Conservation (phyloP, 2,329 filamentous ascomycete genomes). For the Colletotrichum falcatum region DNA sequence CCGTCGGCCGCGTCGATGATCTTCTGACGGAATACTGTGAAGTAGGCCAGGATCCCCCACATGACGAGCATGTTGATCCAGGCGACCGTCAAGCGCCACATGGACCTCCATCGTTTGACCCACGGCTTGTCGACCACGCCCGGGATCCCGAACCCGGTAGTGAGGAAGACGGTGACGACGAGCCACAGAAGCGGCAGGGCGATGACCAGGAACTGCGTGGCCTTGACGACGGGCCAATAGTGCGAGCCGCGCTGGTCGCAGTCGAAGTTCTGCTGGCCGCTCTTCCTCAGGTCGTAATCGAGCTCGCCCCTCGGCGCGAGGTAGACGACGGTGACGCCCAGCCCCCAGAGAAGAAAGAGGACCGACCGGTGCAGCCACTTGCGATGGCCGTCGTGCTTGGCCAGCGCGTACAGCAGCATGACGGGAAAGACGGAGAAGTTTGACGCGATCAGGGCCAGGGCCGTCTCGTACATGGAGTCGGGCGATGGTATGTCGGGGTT, state of each 20-base stretch:
- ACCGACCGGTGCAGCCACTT: slow-evolving; percentile 39
- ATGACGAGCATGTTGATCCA: slow-evolving; percentile 43
- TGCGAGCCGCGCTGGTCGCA: slow-evolving; percentile 37
- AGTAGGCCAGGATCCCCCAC: slow-evolving; percentile 48
- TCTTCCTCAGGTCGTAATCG: slow-evolving; percentile 29
- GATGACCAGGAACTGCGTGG: slow-evolving; percentile 31
- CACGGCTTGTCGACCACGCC: slow-evolving; percentile 29
- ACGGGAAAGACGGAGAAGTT: slow-evolving; percentile 39
- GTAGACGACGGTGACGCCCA: slow-evolving; percentile 31
- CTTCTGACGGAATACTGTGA: slow-evolving; percentile 44
- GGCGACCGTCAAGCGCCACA: slow-evolving; percentile 34
- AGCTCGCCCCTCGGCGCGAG: slow-evolving; percentile 29
- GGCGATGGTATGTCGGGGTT: slow-evolving; percentile 33
- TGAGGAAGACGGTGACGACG: slow-evolving; percentile 21
- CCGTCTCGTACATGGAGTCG: slow-evolving; percentile 25
- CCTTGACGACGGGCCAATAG: slow-evolving; percentile 38
- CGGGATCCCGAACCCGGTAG: slow-evolving; percentile 27
- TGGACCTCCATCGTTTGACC: slow-evolving; percentile 16
- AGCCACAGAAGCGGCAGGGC: slow-evolving; percentile 30
- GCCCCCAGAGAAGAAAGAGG: slow-evolving; percentile 28
- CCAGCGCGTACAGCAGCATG: slow-evolving; percentile 36
- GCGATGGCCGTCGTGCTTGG: slow-evolving; percentile 35
- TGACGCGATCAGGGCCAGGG: slow-evolving; percentile 30
- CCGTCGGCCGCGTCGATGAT: slow-evolving; percentile 38
- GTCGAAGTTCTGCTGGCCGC: slow-evolving; percentile 31